Evolutionary conservation across 805 yeast genomes (phyloP).

Genomic region (Lachancea cidri): DNA sequence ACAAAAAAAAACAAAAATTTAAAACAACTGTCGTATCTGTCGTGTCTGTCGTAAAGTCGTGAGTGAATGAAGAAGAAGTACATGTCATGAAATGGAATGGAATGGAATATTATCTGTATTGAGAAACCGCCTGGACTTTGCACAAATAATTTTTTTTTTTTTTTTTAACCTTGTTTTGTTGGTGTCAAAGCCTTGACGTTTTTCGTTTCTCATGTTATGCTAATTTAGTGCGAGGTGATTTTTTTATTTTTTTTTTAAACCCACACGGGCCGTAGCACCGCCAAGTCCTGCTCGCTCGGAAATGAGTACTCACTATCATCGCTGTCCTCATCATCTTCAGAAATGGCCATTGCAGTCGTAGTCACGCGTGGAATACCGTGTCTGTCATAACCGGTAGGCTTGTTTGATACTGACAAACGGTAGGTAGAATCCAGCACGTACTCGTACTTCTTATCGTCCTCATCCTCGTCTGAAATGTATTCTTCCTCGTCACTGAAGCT

Average conservation of each 20-base stretch:
- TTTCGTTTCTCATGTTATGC: no score
- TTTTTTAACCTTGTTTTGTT: no score
- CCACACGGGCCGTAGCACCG: not conserved
- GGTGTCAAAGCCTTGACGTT: no score
- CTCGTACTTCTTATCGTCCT: not conserved
- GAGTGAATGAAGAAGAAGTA: not conserved
- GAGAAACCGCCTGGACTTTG: not conserved
- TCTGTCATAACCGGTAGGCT: not conserved
- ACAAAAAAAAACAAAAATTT: no score
- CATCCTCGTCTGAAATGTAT: constrained; percentile 1
- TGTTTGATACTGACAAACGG: not conserved
- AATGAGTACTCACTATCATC: constrained; percentile 8
- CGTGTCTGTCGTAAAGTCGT: not conserved
- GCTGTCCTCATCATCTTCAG: constrained; percentile 6
- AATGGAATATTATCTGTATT: not conserved
- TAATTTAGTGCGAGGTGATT: no score
- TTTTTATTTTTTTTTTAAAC: no score
- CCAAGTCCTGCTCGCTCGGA: constrained; percentile 1
- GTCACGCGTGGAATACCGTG: constrained; percentile 1
- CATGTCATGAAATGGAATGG: not conserved
- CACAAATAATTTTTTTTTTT: no score
- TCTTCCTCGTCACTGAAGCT: constrained; percentile 15
- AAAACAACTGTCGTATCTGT: no score
- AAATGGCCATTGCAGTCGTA: constrained; percentile 3
- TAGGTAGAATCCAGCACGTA: constrained; percentile 1